A percentile compares a stretch with the other conserved stretches of the same genome.
phyloP scores from a whole-genome alignment of 805 yeast genomes.

The Kluyveromyces starmeri region DNA sequence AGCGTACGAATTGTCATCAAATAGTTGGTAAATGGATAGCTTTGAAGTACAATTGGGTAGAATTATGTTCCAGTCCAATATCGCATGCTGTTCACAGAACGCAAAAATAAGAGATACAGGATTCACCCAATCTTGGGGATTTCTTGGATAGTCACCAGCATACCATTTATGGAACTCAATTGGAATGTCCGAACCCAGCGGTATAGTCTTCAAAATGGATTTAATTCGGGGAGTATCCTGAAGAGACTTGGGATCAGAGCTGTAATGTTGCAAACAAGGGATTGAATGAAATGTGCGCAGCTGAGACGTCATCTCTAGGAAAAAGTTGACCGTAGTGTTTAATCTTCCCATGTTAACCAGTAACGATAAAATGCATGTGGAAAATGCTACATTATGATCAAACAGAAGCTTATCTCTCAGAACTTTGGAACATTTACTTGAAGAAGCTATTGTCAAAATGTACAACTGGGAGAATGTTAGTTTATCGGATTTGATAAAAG shows the following conservation, averaged over 20 bases:
- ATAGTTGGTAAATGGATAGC: constrained; percentile 58
- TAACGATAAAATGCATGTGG: constrained; percentile 74
- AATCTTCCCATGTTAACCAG: constrained; percentile 87
- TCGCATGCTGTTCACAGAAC: constrained; percentile 54
- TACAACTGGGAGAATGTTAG: constrained; percentile 80
- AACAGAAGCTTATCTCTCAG: constrained; percentile 64
- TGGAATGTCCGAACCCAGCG: constrained; percentile 23
- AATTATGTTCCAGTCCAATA: constrained; percentile 34
- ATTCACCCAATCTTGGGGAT: constrained; percentile 43
- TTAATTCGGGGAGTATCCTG: constrained; percentile 94
- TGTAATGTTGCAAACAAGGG: constrained; percentile 64
- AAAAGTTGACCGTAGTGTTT: constrained; percentile 92
- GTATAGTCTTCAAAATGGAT: constrained; percentile 58
- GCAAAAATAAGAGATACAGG: constrained; percentile 71
- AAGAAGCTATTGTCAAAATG: constrained; percentile 70
- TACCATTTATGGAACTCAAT: constrained; percentile 68
- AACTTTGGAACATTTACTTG: constrained; percentile 74
- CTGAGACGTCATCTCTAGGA: constrained; percentile 91
- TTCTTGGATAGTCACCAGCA: constrained; percentile 35
- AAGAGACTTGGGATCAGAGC: constrained; percentile 54
- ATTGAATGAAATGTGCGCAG: constrained; percentile 89
- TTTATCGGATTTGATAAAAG: constrained; percentile 33
- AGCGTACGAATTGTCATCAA: constrained; percentile 51
- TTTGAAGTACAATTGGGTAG: constrained; percentile 12
- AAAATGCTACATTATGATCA: constrained; percentile 54